phyloP scores from a whole-genome alignment of 805 yeast species.

The Yarrowia sp. region DNA sequence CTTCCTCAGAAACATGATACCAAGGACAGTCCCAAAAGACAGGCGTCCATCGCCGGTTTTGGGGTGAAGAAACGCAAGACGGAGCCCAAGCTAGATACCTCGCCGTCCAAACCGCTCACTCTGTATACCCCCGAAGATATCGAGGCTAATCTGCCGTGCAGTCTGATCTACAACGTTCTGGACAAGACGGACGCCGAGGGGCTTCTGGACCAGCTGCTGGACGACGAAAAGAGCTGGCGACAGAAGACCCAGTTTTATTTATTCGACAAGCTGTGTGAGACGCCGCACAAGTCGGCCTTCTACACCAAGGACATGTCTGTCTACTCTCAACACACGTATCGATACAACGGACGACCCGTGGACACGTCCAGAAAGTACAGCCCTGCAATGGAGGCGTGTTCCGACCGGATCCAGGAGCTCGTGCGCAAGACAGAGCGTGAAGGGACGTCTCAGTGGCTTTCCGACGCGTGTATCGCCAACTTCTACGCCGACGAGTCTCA shows the following conservation, averaged over 20 bases:
- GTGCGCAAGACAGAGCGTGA: constrained; percentile 42
- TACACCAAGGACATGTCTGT: constrained; percentile 38
- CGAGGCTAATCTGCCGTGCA: constrained; percentile 49
- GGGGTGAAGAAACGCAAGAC: background rate
- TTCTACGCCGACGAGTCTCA: constrained; percentile 50
- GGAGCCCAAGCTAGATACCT: background rate
- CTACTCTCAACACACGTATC: constrained; percentile 29
- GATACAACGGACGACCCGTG: constrained; percentile 45
- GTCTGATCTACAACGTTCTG: constrained; percentile 52
- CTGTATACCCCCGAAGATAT: constrained; percentile 54
- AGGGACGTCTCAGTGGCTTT: constrained; percentile 48
- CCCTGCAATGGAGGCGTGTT: constrained; percentile 45
- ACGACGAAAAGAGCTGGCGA: constrained; percentile 44
- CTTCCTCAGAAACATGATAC: background rate
- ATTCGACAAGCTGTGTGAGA: constrained; percentile 58
- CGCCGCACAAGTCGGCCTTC: constrained; percentile 53
- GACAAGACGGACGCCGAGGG: constrained; percentile 50
- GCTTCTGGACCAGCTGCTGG: constrained; percentile 45
- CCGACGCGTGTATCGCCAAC: constrained; percentile 56
- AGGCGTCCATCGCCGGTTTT: background rate
- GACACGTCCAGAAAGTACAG: constrained; percentile 41
- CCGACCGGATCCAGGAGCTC: constrained; percentile 42
- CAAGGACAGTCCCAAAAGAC: background rate
- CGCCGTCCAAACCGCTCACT: background rate
- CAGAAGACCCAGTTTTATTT: constrained; percentile 51